phyloP scores from a whole-genome alignment of 2,329 filamentous ascomycete species.

The Fusarium sp. region DNA sequence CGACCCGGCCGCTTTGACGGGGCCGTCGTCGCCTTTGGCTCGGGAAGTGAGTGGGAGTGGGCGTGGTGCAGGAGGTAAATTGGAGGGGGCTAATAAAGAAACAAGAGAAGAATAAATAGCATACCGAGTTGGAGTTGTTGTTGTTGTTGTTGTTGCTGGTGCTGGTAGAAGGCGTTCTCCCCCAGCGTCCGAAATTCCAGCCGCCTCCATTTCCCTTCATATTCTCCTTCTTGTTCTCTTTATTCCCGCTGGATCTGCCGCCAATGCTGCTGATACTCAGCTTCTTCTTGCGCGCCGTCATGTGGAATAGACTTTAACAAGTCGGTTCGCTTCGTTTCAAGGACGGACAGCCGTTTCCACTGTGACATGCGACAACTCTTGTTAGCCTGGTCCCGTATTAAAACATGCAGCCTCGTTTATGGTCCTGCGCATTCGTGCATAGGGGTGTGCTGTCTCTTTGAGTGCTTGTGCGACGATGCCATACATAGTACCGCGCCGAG shows the following conservation, averaged over 20 bases:
- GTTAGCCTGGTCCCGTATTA: slow-evolving; percentile 17
- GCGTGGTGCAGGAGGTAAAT: slow-evolving; percentile 22
- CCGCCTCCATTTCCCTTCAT: slow-evolving; percentile 33
- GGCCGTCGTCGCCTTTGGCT: slow-evolving; percentile 5
- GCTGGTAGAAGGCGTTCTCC: slow-evolving; percentile 23
- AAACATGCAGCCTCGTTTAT: not conserved
- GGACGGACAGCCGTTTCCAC: slow-evolving; percentile 10
- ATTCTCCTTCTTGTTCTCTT: slow-evolving; percentile 23
- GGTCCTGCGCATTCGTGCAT: slow-evolving; percentile 17
- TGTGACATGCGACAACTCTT: slow-evolving; percentile 8
- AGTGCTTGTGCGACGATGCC: slow-evolving; percentile 8
- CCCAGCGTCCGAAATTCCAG: slow-evolving; percentile 37
- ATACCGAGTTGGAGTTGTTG: slow-evolving; percentile 12
- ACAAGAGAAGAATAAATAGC: not conserved
- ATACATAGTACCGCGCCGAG: not conserved
- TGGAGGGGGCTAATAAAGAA: slow-evolving; percentile 12
- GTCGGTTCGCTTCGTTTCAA: slow-evolving; percentile 3
- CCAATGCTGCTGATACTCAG: slow-evolving; percentile 34
- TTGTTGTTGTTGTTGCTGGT: slow-evolving; percentile 6
- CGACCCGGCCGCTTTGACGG: slow-evolving; percentile 6
- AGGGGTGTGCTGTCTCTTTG: not conserved
- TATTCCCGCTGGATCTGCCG: not conserved
- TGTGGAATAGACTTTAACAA: slow-evolving; percentile 4
- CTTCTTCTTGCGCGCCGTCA: slow-evolving; percentile 33
- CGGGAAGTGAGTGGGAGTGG: slow-evolving; percentile 25